Percentiles rank a stretch among this genome's conserved stretches.
Evolutionary conservation across 2,329 filamentous ascomycete genomes (phyloP).

Genomic region (Sphaerulina vaccinii): DNA sequence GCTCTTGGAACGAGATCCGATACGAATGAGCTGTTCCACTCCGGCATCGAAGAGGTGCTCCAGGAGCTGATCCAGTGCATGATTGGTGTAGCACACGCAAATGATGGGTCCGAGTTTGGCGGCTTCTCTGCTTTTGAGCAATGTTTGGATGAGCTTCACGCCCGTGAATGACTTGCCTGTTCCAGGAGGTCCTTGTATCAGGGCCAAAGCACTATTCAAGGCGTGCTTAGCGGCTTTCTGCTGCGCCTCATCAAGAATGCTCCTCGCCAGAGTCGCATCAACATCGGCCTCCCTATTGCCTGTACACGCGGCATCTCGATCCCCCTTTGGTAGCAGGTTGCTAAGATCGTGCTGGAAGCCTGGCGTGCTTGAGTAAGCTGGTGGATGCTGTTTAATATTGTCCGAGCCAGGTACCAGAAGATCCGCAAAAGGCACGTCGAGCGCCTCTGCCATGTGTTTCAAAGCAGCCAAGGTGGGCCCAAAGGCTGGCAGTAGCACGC

Average conservation of each 20-base stretch:
- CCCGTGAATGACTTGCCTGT: conserved; percentile 74
- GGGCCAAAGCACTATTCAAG: conserved; percentile 53
- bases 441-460: conserved; percentile 48
- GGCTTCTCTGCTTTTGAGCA: conserved; percentile 52
- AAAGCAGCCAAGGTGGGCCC: conserved; percentile 56
- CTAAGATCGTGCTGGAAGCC: conserved; percentile 50
- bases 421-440: conserved; percentile 34
- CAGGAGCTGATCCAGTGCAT: conserved; percentile 59
- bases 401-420: conserved; percentile 32
- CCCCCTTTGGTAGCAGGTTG: neutral
- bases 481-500: conserved; percentile 59
- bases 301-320: conserved; percentile 36
- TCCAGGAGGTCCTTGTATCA: conserved; percentile 72
- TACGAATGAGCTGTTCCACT: conserved; percentile 59
- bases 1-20: conserved; percentile 60
- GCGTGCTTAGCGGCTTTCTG: conserved; percentile 55
- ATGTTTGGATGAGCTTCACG: conserved; percentile 57
- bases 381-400: conserved; percentile 41
- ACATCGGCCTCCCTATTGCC: conserved; percentile 5
- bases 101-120: conserved; percentile 60
- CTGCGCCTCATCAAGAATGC: conserved; percentile 56
- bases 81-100: conserved; percentile 53
- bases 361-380: conserved; percentile 51
- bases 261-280: conserved; percentile 29
- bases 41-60: conserved; percentile 56